These are phyloP conservation scores for Oryza longistaminata DNA, from an alignment of 176 grass and related monocot genomes.

Conservation along the genomic window DNA sequence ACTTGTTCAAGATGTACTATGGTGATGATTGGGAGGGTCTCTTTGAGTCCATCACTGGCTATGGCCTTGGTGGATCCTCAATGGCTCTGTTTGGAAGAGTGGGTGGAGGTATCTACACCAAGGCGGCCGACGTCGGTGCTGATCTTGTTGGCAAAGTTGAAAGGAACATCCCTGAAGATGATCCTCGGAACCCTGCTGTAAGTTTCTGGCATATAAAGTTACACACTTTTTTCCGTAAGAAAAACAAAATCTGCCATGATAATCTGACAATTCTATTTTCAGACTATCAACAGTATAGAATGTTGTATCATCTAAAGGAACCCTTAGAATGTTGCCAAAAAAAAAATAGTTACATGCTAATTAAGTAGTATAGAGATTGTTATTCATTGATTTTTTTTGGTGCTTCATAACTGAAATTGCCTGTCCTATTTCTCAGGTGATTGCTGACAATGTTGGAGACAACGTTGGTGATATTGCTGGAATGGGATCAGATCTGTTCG, in stretches of 20 bases:
- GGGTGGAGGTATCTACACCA: constrained; percentile 57
- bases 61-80: constrained; percentile 58
- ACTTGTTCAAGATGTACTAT: constrained; percentile 53
- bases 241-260: neutral
- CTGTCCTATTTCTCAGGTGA: constrained; percentile 35
- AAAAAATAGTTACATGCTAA: neutral
- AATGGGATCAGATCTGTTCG: constrained; percentile 65
- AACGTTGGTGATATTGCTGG: constrained; percentile 62
- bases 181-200: constrained; percentile 58
- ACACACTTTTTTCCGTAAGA: neutral
- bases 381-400: neutral
- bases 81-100: constrained; percentile 66
- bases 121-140: constrained; percentile 55
- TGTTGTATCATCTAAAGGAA: no score
- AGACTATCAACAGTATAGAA: neutral
- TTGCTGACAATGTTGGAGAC: constrained; percentile 60
- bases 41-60: constrained; percentile 60
- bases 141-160: constrained; percentile 65
- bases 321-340: neutral
- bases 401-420: neutral
- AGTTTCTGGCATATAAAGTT: neutral
- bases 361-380: neutral
- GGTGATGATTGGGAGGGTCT: constrained; percentile 62
- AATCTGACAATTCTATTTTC: neutral
- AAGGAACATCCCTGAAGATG: constrained; percentile 72